These are phyloP conservation scores for Brassica hybrid DNA, from an alignment of 441 rosid genomes.

Conservation along the genomic window DNA sequence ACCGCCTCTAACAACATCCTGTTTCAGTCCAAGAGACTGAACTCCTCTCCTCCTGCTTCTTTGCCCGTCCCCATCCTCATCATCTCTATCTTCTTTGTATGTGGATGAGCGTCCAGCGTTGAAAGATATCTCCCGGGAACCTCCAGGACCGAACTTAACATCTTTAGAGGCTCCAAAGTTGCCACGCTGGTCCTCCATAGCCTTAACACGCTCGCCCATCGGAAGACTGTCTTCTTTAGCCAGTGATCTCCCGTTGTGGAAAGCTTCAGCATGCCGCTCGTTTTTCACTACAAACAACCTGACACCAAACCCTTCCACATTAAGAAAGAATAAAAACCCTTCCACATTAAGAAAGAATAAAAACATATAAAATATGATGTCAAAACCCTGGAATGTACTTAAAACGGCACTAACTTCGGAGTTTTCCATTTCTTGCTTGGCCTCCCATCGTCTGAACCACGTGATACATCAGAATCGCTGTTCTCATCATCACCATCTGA, in stretches of 20 bases:
- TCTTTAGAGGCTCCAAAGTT: conserved; percentile 47
- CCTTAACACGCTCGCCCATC: conserved; percentile 78
- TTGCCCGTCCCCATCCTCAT: conserved; percentile 32
- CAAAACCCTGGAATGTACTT: not conserved
- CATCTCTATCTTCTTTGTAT: conserved; percentile 60
- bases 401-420: conserved; percentile 52
- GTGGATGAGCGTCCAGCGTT: conserved; percentile 57
- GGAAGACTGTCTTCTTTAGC: conserved; percentile 75
- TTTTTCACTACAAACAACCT: conserved; percentile 86
- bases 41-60: conserved; percentile 67
- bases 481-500: conserved; percentile 52
- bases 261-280: conserved; percentile 80
- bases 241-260: conserved; percentile 59
- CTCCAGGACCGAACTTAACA: conserved; percentile 80
- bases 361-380: not conserved
- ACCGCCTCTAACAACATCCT: conserved; percentile 55
- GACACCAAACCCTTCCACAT: conserved; percentile 20
- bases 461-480: conserved; percentile 55
- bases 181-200: conserved; percentile 49
- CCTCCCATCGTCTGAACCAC: conserved; percentile 36
- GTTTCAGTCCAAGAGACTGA: conserved; percentile 67
- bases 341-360: not conserved
- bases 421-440: conserved; percentile 56
- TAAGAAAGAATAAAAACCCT: not conserved
- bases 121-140: conserved; percentile 82